Percentiles rank a stretch among this genome's conserved stretches.
phyloP scores from a whole-genome alignment of 2,329 filamentous ascomycete genomes.

The Colletotrichum sansevieriae region DNA sequence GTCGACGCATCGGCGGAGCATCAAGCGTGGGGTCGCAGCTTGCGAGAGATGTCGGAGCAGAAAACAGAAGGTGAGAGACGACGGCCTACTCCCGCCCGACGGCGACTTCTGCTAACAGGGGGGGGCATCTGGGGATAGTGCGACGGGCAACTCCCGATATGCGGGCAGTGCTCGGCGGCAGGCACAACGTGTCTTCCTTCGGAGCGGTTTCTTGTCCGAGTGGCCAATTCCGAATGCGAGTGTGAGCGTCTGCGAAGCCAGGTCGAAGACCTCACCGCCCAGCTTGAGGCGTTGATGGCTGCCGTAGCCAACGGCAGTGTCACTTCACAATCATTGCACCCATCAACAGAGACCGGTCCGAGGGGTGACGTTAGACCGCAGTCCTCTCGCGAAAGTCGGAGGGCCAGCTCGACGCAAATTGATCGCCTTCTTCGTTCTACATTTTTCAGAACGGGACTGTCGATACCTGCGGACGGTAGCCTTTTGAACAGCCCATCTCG shows the following conservation, averaged over 20 bases:
- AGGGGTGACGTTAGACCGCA: fast-evolving
- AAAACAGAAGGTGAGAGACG: conserved; percentile 27
- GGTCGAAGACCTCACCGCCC: conserved; percentile 8
- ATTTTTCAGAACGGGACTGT: neutral
- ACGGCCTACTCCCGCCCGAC: neutral
- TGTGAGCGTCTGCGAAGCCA: conserved; percentile 17
- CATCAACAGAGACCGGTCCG: neutral
- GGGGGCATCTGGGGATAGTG: neutral
- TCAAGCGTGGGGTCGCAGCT: conserved; percentile 29
- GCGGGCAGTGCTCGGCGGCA: conserved; percentile 19
- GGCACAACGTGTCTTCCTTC: conserved; percentile 23
- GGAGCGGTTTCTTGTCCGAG: conserved; percentile 28
- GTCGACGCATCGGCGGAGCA: conserved; percentile 9
- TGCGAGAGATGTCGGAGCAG: conserved; percentile 34
- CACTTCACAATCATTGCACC: neutral
- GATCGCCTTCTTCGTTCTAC: conserved; percentile 13
- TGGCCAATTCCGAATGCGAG: conserved; percentile 5
- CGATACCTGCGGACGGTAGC: neutral
- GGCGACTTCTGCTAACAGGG: conserved; percentile 7
- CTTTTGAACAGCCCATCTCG: conserved; percentile 40
- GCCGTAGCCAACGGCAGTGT: neutral
- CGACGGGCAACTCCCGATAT: conserved; percentile 34
- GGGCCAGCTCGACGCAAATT: neutral
- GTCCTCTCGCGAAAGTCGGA: neutral
- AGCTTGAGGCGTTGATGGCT: conserved; percentile 14